Evolutionary conservation across 176 grass and related monocot species (phyloP).

Genomic region (Hyparrhenia diplandra): DNA sequence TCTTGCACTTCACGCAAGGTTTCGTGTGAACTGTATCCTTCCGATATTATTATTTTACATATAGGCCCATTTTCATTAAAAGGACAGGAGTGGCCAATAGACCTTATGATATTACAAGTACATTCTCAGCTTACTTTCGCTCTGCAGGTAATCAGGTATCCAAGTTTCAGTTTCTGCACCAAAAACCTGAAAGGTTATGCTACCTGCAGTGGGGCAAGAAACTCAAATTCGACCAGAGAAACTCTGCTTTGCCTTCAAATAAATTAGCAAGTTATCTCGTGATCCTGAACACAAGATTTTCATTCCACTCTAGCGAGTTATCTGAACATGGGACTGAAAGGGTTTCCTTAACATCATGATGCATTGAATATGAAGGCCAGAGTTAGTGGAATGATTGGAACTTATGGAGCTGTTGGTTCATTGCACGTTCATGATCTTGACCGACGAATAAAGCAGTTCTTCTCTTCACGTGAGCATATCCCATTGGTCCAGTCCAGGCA

Average conservation of each 20-base stretch:
- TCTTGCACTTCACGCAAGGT: conserved; percentile 15
- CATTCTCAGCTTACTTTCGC: conserved; percentile 1
- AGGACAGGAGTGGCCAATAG: too few relatives aligned
- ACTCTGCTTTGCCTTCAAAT: neutral
- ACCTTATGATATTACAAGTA: conserved; percentile 12
- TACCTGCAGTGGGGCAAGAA: neutral
- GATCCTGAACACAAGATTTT: conserved; percentile 1
- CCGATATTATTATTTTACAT: too few relatives aligned
- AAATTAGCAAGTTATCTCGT: neutral
- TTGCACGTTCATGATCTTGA: conserved; percentile 19
- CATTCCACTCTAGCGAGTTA: neutral
- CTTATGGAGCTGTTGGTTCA: neutral
- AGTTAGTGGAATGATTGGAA: conserved; percentile 17
- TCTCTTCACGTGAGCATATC: conserved; percentile 49
- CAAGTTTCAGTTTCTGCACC: conserved; percentile 16
- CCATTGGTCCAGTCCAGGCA: conserved; percentile 26
- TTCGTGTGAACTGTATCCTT: conserved; percentile 29
- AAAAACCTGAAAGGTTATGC: conserved; percentile 11
- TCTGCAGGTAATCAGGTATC: conserved; percentile 12
- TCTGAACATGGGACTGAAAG: conserved; percentile 4
- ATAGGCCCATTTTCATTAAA: too few relatives aligned
- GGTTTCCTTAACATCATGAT: conserved; percentile 4
- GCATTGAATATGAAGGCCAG: neutral
- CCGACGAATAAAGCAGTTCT: conserved; percentile 28
- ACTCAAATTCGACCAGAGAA: conserved; percentile 17